Evolutionary conservation across 371 early-diverging fungal species (phyloP).

Genomic region (Mucor circinelloides): DNA sequence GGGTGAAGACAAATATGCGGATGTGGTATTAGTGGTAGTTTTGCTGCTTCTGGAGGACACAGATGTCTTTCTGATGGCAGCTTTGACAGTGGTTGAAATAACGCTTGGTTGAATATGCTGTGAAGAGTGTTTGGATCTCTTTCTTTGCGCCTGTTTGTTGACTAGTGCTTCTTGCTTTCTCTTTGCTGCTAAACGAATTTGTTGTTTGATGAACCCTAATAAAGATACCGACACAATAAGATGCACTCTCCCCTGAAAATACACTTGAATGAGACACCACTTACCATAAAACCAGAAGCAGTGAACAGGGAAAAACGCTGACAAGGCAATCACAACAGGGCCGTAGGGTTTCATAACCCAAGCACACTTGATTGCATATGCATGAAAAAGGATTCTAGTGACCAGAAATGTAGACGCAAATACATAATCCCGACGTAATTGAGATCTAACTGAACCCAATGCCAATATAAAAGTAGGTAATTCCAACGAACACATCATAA

Average conservation of each 20-base stretch:
- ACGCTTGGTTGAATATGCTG: neutral
- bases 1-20: neutral
- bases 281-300: constrained; percentile 54
- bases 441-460: constrained; percentile 36
- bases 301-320: constrained; percentile 43
- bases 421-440: constrained; percentile 39
- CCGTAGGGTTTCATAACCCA: constrained; percentile 16
- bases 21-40: neutral
- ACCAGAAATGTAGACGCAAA: constrained; percentile 44
- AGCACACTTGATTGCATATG: constrained; percentile 31
- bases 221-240: too few species aligned
- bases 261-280: neutral
- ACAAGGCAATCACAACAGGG: constrained; percentile 16
- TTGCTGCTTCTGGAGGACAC: neutral
- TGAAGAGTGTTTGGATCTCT: neutral
- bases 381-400: constrained; percentile 46
- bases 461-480: constrained; percentile 44
- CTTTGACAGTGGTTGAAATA: neutral
- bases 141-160: constrained; percentile 1
- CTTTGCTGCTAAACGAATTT: constrained; percentile 13
- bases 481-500: constrained; percentile 43
- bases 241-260: neutral
- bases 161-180: neutral
- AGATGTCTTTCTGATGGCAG: neutral
- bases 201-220: constrained; percentile 35